A percentile compares a stretch with the other conserved stretches of the same genome.
Evolutionary conservation across 805 yeast genomes (phyloP).

Genomic region (Brettanomyces nanus): DNA sequence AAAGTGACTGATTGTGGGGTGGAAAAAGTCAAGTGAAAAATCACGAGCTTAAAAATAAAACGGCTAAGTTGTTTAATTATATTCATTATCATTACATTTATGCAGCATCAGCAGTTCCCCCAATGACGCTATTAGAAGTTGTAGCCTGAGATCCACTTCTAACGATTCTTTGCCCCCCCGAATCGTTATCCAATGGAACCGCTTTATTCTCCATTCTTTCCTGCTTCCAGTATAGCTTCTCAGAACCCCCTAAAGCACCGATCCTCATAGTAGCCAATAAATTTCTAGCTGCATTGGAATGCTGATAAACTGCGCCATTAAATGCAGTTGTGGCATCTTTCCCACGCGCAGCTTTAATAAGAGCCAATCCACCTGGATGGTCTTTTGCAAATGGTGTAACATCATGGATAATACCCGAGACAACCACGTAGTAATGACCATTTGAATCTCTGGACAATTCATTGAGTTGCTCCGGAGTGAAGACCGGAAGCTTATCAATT

Average conservation of each 20-base stretch:
- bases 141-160: constrained; percentile 55
- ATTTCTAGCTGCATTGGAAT: constrained; percentile 89
- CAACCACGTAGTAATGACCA: constrained; percentile 56
- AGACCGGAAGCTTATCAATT: constrained; percentile 73
- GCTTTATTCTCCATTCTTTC: constrained; percentile 60
- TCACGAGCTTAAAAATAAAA: too few species aligned
- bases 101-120: constrained; percentile 56
- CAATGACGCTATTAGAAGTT: constrained; percentile 33
- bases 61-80: too few species aligned
- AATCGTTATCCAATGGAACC: constrained; percentile 45
- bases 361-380: constrained; percentile 89
- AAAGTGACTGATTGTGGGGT: too few species aligned
- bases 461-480: constrained; percentile 38
- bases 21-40: too few species aligned
- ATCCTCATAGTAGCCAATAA: constrained; percentile 89
- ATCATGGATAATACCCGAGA: constrained; percentile 89
- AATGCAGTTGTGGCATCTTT: constrained; percentile 92
- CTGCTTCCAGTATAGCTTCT: constrained; percentile 75
- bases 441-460: constrained; percentile 26
- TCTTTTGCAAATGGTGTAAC: constrained; percentile 84
- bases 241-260: constrained; percentile 78
- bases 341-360: constrained; percentile 75
- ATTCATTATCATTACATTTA: too few species aligned
- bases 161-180: constrained; percentile 46
- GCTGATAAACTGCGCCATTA: constrained; percentile 90